These are phyloP conservation scores for Omphalotus guepiniiformis DNA, from an alignment of 768 basidiomycete species.

Conservation along the genomic window DNA sequence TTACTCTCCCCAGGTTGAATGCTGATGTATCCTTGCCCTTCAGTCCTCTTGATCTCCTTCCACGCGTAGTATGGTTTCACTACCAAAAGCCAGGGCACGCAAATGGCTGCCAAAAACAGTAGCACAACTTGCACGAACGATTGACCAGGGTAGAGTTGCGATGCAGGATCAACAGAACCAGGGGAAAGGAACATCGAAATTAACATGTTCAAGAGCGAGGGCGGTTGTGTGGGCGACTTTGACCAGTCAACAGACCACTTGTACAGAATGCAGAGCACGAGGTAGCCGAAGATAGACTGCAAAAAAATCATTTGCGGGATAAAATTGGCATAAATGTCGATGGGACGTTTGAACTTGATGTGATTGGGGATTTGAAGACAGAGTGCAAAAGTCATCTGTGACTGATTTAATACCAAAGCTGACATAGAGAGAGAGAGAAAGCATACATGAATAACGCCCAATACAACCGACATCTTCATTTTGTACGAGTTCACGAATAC, in stretches of 20 bases:
- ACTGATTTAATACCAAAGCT: constrained; percentile 1
- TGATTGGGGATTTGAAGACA: constrained; percentile 97
- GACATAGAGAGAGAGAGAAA: constrained; percentile 4
- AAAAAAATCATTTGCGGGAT: constrained; percentile 97
- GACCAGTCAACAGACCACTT: constrained; percentile 97
- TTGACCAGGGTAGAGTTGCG: constrained; percentile 84
- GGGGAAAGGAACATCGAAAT: constrained; percentile 96
- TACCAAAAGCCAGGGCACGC: constrained; percentile 93
- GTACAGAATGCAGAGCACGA: constrained; percentile 91
- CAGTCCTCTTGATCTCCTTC: constrained; percentile 84
- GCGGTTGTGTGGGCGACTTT: constrained; percentile 60
- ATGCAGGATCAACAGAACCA: constrained; percentile 63
- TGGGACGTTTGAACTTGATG: constrained; percentile 81
- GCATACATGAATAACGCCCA: constrained; percentile 94
- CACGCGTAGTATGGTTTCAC: constrained; percentile 89
- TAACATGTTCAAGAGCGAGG: constrained; percentile 91
- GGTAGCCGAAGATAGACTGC: constrained; percentile 96
- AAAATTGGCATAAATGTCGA: constrained; percentile 92
- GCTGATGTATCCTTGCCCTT: constrained; percentile 76
- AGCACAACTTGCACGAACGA: constrained; percentile 77
- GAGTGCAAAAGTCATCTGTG: constrained; percentile 96
- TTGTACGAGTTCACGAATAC: constrained; percentile 98
- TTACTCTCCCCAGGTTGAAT: constrained; percentile 47
- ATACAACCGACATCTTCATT: constrained; percentile 98
- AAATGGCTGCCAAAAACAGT: constrained; percentile 72